These are phyloP conservation scores for Pontederia crassipes DNA, from an alignment of 176 grass and related monocot species.

Conservation along the genomic window DNA sequence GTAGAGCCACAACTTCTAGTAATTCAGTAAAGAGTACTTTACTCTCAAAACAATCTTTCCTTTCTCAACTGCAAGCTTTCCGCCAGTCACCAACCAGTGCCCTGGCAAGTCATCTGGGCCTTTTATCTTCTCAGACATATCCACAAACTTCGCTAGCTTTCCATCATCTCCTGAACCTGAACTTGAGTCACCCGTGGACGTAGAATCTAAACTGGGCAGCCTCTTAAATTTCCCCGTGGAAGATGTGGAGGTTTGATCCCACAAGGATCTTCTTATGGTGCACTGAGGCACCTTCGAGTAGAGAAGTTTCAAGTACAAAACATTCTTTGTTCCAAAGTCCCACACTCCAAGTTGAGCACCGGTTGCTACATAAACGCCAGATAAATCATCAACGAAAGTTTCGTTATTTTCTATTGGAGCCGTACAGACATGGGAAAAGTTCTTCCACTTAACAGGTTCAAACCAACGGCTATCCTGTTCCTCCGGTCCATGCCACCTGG, in stretches of 20 bases:
- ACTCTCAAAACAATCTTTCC: conserved; percentile 49
- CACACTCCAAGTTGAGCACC: conserved; percentile 63
- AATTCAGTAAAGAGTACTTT: conserved; percentile 68
- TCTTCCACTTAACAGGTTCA: conserved; percentile 61
- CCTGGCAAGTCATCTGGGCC: conserved; percentile 48
- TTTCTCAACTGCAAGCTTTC: conserved; percentile 47
- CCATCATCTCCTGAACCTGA: conserved; percentile 19
- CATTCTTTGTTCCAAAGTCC: conserved; percentile 56
- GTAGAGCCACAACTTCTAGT: conserved; percentile 7
- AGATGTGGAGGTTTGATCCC: conserved; percentile 38
- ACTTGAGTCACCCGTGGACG: conserved; percentile 13
- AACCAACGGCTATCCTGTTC: conserved; percentile 71
- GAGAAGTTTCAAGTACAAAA: conserved; percentile 52
- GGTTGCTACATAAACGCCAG: conserved; percentile 39
- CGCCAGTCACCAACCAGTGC: conserved; percentile 66
- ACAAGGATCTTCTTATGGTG: conserved; percentile 52
- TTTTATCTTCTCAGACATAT: conserved; percentile 51
- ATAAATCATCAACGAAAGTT: conserved; percentile 20
- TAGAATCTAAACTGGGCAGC: conserved; percentile 1
- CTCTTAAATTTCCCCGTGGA: conserved; percentile 8
- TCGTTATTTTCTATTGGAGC: conserved; percentile 43
- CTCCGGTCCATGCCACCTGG: conserved; percentile 58
- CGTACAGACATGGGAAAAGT: conserved; percentile 53
- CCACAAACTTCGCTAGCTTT: conserved; percentile 37
- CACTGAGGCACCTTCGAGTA: conserved; percentile 54